Evolutionary conservation across 2,329 filamentous ascomycete genomes (phyloP), one percentile per base, ranked within the genome.

Genomic region (Aphanocladium album): DNA sequence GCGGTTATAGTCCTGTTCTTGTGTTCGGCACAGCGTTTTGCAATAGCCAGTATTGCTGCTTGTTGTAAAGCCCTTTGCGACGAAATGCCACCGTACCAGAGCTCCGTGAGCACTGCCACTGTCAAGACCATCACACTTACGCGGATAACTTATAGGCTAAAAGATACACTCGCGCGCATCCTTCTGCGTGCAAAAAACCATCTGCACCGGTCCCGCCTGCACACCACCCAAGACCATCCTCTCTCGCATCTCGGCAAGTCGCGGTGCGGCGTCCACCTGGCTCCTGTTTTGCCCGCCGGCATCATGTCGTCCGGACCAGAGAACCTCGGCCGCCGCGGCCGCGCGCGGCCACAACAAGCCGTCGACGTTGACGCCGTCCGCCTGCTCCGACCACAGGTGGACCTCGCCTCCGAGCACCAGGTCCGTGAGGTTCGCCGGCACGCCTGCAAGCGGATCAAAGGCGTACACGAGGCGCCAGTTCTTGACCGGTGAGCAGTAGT

Each of bases 381-480:
- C 80, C 21, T 87, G 88, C 77, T 96, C 91, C 64, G 83, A 83
- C 91, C 91, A 96, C 62, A 91, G 83, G 61, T 89, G 89, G 16
- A 88, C 85, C 76, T 96, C 92, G 27, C 91, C 92, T 46, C 92
- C 92, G 12, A 93, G 73, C 2, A 96, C 87, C 11, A 90, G 81
- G 68, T 87, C 79, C 33, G 84, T 83, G 50, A 85, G 73, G 27
- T 86, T 79, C 12, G 74, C 75, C 0, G 87, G 82, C 2, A 96
- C 79, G 49, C 83, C 83, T 2, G 76, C 79, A 3, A 86, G 77
- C 0, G 91, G 91, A 70, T 96, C 88, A 73, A 93, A 89, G 21
- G 85, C 83, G 79, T 96, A 96, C 61, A 93, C 81, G 27, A 90
- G 79, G 9, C 86, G 83, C 92, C 92, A 96, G 76, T 84, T 90